Evolutionary conservation across 139 green algal species (phyloP), one percentile per base, ranked within the genome.

Genomic region (Ulvella scutata): DNA sequence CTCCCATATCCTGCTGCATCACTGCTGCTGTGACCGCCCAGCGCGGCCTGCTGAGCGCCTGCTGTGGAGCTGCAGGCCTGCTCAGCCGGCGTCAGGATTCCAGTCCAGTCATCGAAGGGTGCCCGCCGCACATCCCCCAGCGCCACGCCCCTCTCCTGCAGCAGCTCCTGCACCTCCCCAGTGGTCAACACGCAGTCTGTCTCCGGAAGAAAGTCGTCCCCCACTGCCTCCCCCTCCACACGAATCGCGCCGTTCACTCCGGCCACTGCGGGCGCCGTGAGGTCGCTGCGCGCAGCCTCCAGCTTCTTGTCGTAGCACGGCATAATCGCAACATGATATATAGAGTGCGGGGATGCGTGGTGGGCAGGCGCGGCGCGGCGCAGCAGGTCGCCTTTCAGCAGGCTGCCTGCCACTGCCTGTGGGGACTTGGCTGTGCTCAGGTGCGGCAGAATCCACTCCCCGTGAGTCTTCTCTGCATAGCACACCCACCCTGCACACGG

Each of bases 291-390:
- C 0, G 89, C 85, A 4, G 92, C 96, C 82, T 99, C 95, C 29
- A 99, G 87, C 90, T 99, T 99, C 83, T 99, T 99, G 84, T 99
- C 95, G 81, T 95, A 98, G 85, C 95, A 99, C 1, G 95, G 94
- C 93, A 98, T 98, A 7, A 99, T 79, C 13, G 85, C 82, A n/a
- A 85, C 90, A 80, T 99, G 95, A 80, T 93, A 97, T 2, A 98
- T 72, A 0, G 62, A 10, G 0, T 37, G 51, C 3, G 85, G 83
- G 4, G 80, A 73, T 37, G 36, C 38, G 36, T 74, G 4, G 10
- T n/a, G 28, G 51, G 83, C 77, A 80, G 40, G 67, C 61, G 43
- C 37, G 36, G 40, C 26, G 0, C 43, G 7, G 21, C 81, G 78
- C 74, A 90, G 72, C 28, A 81, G 72, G 21, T n/a, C 20, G 9